Base-by-base conservation (phyloP, 2,329 filamentous ascomycete species). In the Monosporascus cannonballus region DNA sequence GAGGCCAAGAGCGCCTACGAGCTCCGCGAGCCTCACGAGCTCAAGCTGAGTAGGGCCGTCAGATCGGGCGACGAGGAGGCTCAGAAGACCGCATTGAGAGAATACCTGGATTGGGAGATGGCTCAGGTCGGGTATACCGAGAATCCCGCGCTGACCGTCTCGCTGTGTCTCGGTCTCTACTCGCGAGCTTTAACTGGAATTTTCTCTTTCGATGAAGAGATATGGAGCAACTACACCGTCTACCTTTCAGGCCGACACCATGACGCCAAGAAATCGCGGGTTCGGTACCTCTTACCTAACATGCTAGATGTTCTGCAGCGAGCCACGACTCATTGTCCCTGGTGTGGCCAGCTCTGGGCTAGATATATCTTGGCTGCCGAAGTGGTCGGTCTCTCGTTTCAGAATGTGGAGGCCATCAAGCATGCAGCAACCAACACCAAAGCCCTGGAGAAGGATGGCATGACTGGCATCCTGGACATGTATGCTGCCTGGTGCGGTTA, bases 401-500 rank as follows among this genome's bases (percentile, higher is more conserved):
- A 86, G 24, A 87, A 89, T 48, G 89, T 97, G 50, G 90, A 95
- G 62, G 80, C 85, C 41, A 91, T 96, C 68, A 99, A 99, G 71
- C 90, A 96, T 69, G 85, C 86, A 44, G 94, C 94, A 6, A 97
- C 92, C 0, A 90, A 86, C 64, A 90, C 90, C 24, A 86, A 90
- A 8, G 78, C 95, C 42, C 77, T 97, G 5, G 91, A 96, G 67
- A 85, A 88, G 57, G 85, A 90, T 56, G 92, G 91, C 24, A 87
- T 96, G 78, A 84, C 90, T 48, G 89, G 92, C 59, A 84, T 96
- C 34, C 81, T 97, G 54, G 90, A 96, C 62, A 90, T 97, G 64
- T 91, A 96, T 64, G 85, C 90, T 50, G 87, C 92, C 0, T 99
- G 94, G 94, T 96, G 93, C 65, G 91, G 90, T 48, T 97, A 93